phyloP scores from a whole-genome alignment of 2,329 filamentous ascomycete genomes.

The Nemania abortiva region DNA sequence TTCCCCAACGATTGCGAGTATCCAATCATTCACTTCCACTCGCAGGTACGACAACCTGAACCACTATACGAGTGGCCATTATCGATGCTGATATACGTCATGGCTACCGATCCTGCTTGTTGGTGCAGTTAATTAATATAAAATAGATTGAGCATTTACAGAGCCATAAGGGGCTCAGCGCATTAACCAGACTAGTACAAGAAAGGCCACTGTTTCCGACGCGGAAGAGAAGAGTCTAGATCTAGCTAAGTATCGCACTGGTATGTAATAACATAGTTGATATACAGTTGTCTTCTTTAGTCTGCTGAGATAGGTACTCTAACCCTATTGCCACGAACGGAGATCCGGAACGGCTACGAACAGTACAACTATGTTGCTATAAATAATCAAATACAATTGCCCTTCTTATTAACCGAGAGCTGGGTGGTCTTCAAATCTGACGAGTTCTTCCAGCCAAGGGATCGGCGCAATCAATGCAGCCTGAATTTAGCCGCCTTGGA shows the following conservation, averaged over 20 bases:
- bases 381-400: constrained; percentile 21
- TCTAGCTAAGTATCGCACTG: not conserved
- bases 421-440: constrained; percentile 4
- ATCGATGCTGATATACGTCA: constrained; percentile 29
- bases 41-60: not conserved
- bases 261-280: not conserved
- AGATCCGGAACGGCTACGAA: constrained; percentile 20
- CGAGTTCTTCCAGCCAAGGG: constrained; percentile 7
- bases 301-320: not conserved
- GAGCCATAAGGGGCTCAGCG: constrained; percentile 14
- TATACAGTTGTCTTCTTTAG: not conserved
- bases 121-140: constrained; percentile 33
- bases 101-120: constrained; percentile 19
- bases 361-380: constrained; percentile 22
- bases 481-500: constrained; percentile 36
- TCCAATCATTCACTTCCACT: not conserved
- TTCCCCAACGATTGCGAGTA: not conserved
- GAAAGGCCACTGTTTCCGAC: not conserved
- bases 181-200: not conserved
- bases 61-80: not conserved
- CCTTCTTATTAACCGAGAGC: constrained; percentile 32
- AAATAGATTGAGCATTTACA: constrained; percentile 24
- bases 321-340: constrained; percentile 2
- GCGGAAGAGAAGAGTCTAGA: not conserved
- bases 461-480: constrained; percentile 30